Evolutionary conservation across 345 rosid species (phyloP).

Genomic region (Punica granatum): DNA sequence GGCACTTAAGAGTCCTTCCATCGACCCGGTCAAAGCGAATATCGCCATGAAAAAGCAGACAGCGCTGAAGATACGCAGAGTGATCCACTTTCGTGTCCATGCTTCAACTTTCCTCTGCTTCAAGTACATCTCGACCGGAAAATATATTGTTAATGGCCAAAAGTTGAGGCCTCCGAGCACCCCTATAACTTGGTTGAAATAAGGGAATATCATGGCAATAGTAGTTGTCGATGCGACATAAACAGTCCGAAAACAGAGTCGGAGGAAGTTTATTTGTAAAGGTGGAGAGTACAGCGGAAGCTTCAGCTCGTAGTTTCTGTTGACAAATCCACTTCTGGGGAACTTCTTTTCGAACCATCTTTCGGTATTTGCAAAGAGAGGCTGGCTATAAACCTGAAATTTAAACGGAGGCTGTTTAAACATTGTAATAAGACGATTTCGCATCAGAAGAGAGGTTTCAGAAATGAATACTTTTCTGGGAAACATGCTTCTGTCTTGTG

Average conservation of each 20-base stretch:
- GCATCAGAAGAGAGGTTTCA: not conserved
- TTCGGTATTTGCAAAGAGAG: slow-evolving; percentile 38
- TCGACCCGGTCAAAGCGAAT: slow-evolving; percentile 47
- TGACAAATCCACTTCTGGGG: slow-evolving; percentile 33
- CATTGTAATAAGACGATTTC: not conserved
- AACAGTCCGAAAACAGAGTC: slow-evolving; percentile 34
- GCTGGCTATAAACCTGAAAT: slow-evolving; percentile 44
- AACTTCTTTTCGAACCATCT: slow-evolving; percentile 26
- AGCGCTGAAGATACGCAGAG: slow-evolving; percentile 35
- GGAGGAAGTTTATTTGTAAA: slow-evolving; percentile 21
- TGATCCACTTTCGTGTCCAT: slow-evolving; percentile 53
- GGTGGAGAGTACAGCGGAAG: slow-evolving; percentile 20
- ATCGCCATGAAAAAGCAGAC: slow-evolving; percentile 29
- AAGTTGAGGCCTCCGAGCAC: slow-evolving; percentile 54
- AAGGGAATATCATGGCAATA: slow-evolving; percentile 54
- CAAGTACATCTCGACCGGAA: slow-evolving; percentile 70
- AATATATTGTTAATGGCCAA: slow-evolving; percentile 71
- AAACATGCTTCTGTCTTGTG: no score
- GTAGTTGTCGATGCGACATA: slow-evolving; percentile 45
- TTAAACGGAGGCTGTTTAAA: no score
- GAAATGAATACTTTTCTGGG: no score
- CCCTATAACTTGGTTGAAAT: slow-evolving; percentile 76
- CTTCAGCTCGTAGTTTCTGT: slow-evolving; percentile 20
- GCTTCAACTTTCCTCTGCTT: slow-evolving; percentile 42
- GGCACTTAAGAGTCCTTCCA: slow-evolving; percentile 46